Conservation (phyloP, 371 early-diverging fungal species). For the Synchytrium microbalum region DNA sequence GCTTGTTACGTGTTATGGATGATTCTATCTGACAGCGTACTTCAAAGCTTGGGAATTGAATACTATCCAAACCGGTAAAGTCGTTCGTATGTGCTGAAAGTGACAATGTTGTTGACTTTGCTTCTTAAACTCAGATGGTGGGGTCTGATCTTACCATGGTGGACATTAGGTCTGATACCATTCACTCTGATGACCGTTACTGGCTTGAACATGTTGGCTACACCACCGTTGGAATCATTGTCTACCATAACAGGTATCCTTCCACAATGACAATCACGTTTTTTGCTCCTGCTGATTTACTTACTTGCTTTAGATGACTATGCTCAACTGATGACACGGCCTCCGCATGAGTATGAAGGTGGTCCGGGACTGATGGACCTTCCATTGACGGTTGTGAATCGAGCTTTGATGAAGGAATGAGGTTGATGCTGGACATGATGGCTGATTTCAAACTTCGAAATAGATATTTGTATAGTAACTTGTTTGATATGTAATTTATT, state of each 20-base stretch:
- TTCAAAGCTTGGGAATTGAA: conserved; percentile 64
- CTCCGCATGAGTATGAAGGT: background rate
- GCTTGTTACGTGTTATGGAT: conserved; percentile 63
- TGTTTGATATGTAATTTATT: no score
- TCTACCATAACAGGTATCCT: conserved; percentile 56
- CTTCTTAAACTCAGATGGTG: conserved; percentile 48
- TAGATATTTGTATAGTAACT: conserved; percentile 1
- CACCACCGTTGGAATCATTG: conserved; percentile 55
- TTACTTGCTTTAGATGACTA: background rate
- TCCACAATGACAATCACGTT: background rate
- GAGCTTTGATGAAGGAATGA: background rate
- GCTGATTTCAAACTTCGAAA: background rate
- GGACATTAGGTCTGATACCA: conserved; percentile 58
- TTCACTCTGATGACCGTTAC: conserved; percentile 62
- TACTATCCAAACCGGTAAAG: conserved; percentile 63
- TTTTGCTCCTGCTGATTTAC: background rate
- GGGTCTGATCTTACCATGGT: conserved; percentile 68
- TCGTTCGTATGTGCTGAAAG: background rate
- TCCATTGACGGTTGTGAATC: background rate
- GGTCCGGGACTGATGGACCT: background rate
- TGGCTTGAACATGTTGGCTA: conserved; percentile 59
- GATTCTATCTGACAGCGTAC: conserved; percentile 65
- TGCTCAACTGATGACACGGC: background rate
- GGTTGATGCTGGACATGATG: no score
- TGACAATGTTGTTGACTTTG: background rate